Conservation (phyloP, 2,329 filamentous ascomycete species). For the Bisporella sp. region DNA sequence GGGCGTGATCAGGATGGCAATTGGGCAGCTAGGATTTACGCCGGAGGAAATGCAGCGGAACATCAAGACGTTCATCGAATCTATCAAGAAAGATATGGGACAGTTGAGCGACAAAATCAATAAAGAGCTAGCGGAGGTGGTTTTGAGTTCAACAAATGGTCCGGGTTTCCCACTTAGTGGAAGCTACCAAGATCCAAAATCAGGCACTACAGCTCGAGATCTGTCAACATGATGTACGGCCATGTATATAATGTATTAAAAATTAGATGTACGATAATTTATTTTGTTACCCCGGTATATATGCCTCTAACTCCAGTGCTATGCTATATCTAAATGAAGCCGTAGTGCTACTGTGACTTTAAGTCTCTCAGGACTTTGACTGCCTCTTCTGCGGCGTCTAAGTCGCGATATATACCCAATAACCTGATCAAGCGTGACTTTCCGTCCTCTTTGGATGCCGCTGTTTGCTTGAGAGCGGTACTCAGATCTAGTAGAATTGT, state of each 20-base stretch:
- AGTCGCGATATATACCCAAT: slow-evolving; percentile 51
- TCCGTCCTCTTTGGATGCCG: slow-evolving; percentile 31
- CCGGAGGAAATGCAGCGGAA: slow-evolving; percentile 83
- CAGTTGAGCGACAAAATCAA: slow-evolving; percentile 54
- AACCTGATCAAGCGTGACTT: slow-evolving; percentile 43
- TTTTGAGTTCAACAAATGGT: slow-evolving; percentile 80
- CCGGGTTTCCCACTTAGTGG: slow-evolving; percentile 85
- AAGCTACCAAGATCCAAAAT: slow-evolving; percentile 58
- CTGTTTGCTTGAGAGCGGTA: slow-evolving; percentile 52
- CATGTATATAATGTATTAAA: slow-evolving; percentile 26
- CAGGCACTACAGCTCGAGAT: slow-evolving; percentile 45
- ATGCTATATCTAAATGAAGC: slow-evolving; percentile 28
- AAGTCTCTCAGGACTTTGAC: slow-evolving; percentile 38
- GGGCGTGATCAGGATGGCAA: slow-evolving; percentile 80
- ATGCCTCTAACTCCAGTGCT: slow-evolving; percentile 37
- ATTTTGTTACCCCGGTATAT: slow-evolving; percentile 20
- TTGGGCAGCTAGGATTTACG: slow-evolving; percentile 84
- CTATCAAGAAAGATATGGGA: slow-evolving; percentile 71
- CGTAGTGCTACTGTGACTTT: slow-evolving; percentile 15
- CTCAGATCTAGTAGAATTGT: slow-evolving; percentile 60
- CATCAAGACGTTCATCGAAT: slow-evolving; percentile 67
- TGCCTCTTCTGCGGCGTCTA: slow-evolving; percentile 53
- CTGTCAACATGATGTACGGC: slow-evolving; percentile 39
- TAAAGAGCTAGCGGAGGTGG: slow-evolving; percentile 69
- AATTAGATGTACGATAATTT: slow-evolving; percentile 31